Percentiles rank a stretch among this genome's conserved stretches.
These are phyloP conservation scores for Saccharomycopsis sp. DNA, from an alignment of 805 yeast genomes.

Conservation along the genomic window DNA sequence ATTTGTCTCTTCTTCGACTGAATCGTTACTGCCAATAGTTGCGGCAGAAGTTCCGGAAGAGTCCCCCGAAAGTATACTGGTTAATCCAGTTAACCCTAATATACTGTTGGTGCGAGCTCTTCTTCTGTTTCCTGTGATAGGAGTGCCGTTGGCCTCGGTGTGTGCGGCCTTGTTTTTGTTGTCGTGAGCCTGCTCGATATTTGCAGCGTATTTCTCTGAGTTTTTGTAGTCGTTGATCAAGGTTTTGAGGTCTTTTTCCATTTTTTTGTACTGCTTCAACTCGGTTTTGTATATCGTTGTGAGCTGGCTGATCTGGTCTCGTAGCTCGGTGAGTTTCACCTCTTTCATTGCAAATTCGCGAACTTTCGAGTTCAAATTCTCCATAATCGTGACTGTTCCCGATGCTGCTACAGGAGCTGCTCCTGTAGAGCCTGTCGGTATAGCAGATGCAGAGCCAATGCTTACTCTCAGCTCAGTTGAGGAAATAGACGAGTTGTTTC, in stretches of 20 bases:
- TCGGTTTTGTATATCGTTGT: background rate
- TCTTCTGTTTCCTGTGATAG: background rate
- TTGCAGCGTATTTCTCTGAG: background rate
- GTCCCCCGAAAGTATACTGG: slow-evolving; percentile 1
- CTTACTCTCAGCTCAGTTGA: background rate
- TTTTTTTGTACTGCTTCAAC: background rate
- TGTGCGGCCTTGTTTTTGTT: background rate
- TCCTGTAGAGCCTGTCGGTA: background rate
- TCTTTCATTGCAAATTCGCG: slow-evolving; percentile 1
- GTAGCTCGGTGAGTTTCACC: background rate
- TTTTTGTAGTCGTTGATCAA: background rate
- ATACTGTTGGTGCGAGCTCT: background rate
- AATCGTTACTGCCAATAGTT: background rate
- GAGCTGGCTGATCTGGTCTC: background rate
- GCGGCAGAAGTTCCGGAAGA: background rate
- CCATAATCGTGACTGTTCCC: background rate
- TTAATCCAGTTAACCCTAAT: background rate
- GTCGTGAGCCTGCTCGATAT: background rate
- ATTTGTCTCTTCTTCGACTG: background rate
- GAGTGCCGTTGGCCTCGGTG: background rate
- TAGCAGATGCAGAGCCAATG: background rate
- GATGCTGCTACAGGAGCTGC: background rate
- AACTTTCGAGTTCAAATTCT: background rate
- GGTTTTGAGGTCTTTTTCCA: background rate
- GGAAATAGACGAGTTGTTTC: background rate